Base-by-base conservation (phyloP, 495 filamentous ascomycete genomes). In the Neurospora pannonica region DNA sequence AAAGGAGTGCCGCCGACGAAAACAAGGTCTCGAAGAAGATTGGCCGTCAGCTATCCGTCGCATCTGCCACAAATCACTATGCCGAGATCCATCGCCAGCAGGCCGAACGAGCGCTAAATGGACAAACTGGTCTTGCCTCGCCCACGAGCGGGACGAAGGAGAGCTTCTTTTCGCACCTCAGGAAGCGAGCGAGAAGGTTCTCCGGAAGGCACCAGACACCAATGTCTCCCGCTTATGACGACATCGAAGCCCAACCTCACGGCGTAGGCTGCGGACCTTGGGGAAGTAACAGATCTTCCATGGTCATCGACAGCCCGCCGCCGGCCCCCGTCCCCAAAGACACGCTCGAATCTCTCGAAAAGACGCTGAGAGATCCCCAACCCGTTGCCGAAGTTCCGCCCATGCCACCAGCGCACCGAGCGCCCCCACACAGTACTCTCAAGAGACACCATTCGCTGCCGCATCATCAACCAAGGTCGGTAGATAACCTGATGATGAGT, bases 81-180 rank as follows among this genome's bases (percentile, higher is more conserved):
- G 88, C 92, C 21, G 95, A 98, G 76, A 82, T 91, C 73, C 93
- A 97, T 80, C 86, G 95, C 71, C 94, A 95, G 84, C 95, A 98
- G 79, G 94, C 97, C 31, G 96, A 98, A 82, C 85, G 93, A 73
- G 93, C 93, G 70, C 85, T 98, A 43, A 98, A 94, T 82, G 96
- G 94, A n/a, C 89, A 91, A 74, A 87, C 87, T 70, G 90, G 90
- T 10, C 82, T 89, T 72, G 87, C 85, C 70, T 92, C 89, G 74
- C 92, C 89, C 36, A 89, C 83, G 9, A 88, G 87, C 74, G 92
- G 85, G 19, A 92, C 93, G 40, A 95, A 95, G 78, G 96, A 98
- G 79, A 92, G 95, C 81, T 98, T 98, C 84, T 98, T 99, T 82
- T 98, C 97, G 9, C 97, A 99, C 77, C 87, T 99, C 7, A 90